These are phyloP conservation scores for Castanea mollissima DNA, from an alignment of 306 rosid species.

Conservation along the genomic window DNA sequence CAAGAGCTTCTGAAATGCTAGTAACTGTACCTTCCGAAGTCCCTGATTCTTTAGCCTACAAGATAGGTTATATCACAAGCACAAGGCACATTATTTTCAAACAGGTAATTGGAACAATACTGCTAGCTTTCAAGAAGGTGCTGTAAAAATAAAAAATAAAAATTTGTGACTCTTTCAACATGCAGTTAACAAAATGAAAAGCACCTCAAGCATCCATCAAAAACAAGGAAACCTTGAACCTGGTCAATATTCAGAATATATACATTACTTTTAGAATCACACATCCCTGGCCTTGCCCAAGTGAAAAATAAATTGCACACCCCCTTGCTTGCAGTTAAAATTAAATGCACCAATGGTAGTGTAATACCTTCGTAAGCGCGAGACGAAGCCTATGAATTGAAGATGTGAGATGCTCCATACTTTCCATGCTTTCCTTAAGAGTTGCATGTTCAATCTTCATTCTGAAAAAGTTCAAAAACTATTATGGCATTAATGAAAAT, in stretches of 20 bases:
- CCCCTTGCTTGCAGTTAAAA: not conserved
- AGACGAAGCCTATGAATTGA: constrained; percentile 80
- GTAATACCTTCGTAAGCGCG: constrained; percentile 66
- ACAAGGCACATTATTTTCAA: constrained; percentile 10
- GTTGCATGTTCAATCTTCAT: constrained; percentile 87
- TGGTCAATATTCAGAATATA: not conserved
- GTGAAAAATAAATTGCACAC: not conserved
- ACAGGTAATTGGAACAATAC: not conserved
- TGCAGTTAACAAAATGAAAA: not conserved
- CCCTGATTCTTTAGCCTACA: constrained; percentile 58
- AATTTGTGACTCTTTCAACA: not conserved
- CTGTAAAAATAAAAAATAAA: not conserved
- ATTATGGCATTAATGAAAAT: constrained; percentile 7
- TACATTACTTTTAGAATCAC: not conserved
- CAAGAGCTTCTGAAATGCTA: constrained; percentile 43
- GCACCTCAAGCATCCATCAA: not conserved
- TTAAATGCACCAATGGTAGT: not conserved
- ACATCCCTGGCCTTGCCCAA: not conserved
- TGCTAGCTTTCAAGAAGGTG: constrained; percentile 18
- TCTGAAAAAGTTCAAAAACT: constrained; percentile 33
- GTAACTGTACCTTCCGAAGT: constrained; percentile 40
- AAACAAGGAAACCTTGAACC: not conserved
- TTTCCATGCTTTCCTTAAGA: constrained; percentile 80
- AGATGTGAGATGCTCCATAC: constrained; percentile 68
- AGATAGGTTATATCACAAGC: constrained; percentile 18